Conservation (phyloP, 768 basidiomycete genomes). For the Suillus subaureus region DNA sequence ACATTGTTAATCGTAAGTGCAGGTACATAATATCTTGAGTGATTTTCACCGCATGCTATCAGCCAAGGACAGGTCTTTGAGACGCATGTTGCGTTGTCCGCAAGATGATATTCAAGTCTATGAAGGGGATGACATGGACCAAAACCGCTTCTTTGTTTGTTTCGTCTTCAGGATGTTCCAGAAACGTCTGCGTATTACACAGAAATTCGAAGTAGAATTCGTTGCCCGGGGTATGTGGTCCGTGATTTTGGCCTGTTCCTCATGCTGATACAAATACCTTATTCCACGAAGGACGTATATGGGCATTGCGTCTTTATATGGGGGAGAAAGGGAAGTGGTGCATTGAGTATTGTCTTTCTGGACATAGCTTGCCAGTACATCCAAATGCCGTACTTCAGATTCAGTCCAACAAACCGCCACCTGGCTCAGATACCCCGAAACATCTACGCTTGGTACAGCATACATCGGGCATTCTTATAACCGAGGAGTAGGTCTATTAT, state of each 20-base stretch:
- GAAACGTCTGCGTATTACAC: conserved; percentile 60
- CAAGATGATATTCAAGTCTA: conserved; percentile 52
- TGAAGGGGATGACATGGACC: conserved; percentile 39
- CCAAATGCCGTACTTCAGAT: not conserved
- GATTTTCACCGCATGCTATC: not conserved
- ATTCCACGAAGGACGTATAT: not conserved
- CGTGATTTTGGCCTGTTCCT: not conserved
- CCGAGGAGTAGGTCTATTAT: not conserved
- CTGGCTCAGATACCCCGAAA: no score
- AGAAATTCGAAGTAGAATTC: conserved; percentile 54
- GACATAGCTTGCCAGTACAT: not conserved
- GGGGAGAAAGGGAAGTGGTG: conserved; percentile 6
- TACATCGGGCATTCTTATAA: not conserved
- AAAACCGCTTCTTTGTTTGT: conserved; percentile 49
- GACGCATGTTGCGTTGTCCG: conserved; percentile 35
- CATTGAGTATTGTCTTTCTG: not conserved
- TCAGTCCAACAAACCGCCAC: no score
- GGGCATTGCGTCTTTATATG: conserved; percentile 6
- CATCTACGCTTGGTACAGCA: no score
- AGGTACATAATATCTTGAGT: not conserved
- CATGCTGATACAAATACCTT: not conserved
- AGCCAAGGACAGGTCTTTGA: conserved; percentile 40
- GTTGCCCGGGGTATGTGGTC: conserved; percentile 29
- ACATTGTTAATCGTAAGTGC: not conserved
- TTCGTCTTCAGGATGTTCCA: conserved; percentile 57